phyloP scores from a whole-genome alignment of 176 grass and related monocot species.

The Musa itinerans region DNA sequence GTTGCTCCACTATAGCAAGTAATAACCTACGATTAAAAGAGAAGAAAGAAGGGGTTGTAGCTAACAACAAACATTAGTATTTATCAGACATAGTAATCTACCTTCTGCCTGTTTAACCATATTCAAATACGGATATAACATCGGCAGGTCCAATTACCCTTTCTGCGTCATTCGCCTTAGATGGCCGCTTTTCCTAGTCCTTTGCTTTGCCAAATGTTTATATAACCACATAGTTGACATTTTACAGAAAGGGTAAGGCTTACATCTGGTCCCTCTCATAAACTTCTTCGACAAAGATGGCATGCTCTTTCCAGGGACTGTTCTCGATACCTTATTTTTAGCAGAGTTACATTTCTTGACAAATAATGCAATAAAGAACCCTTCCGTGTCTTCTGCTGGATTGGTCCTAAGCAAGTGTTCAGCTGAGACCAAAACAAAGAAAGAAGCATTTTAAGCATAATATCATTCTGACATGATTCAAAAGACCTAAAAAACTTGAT shows the following conservation, averaged over 20 bases:
- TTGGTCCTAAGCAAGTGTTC: constrained; percentile 69
- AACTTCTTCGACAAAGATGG: not conserved
- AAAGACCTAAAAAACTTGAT: not conserved
- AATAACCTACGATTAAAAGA: no score
- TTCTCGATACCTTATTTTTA: not conserved
- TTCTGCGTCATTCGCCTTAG: not conserved
- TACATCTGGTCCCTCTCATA: constrained; percentile 8
- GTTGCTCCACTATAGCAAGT: no score
- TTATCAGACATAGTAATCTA: no score
- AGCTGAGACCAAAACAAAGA: constrained; percentile 24
- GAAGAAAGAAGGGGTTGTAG: no score
- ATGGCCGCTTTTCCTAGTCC: not conserved
- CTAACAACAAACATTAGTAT: no score
- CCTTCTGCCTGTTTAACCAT: no score
- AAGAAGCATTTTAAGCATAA: not conserved
- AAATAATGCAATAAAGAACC: constrained; percentile 85
- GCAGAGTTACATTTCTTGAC: constrained; percentile 31
- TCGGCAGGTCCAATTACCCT: not conserved
- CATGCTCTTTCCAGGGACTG: not conserved
- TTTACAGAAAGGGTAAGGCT: constrained; percentile 32
- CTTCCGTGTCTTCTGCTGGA: constrained; percentile 62
- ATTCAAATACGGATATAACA: no score
- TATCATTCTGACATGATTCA: not conserved
- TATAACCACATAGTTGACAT: constrained; percentile 37
- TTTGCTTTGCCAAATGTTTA: not conserved